Evolutionary conservation across 495 filamentous ascomycete genomes (phyloP).

Genomic region (Immersiella caudata): DNA sequence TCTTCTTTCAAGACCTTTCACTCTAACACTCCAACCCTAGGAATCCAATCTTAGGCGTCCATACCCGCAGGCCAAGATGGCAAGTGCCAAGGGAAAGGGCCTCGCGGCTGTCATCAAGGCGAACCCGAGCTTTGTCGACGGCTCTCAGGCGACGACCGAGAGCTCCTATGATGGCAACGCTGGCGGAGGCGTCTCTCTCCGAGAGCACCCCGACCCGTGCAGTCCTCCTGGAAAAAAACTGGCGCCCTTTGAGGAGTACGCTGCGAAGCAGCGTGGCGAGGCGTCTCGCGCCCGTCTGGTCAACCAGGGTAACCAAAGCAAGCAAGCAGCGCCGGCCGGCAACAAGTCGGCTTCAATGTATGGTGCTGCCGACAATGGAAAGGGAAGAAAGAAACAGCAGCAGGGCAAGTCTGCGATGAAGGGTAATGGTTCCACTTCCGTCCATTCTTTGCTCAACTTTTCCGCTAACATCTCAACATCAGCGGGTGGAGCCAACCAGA

Average conservation of each 20-base stretch:
- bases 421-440: not conserved
- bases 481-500: not conserved
- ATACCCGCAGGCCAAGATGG: too few species aligned
- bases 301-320: not conserved
- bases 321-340: not conserved
- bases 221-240: not conserved
- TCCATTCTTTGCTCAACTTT: not conserved
- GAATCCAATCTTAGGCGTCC: too few species aligned
- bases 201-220: not conserved
- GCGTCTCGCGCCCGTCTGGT: not conserved
- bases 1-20: too few species aligned
- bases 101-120: not conserved
- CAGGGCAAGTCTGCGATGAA: not conserved
- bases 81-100: too few species aligned
- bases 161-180: not conserved
- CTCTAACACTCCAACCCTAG: too few species aligned
- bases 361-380: not conserved
- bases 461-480: not conserved
- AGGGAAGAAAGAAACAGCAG: not conserved
- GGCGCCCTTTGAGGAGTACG: not conserved
- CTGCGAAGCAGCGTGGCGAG: not conserved
- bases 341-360: too few species aligned
- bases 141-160: not conserved
- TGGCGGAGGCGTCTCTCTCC: slow-evolving; percentile 1
- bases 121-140: not conserved